phyloP scores from a whole-genome alignment of 345 rosid species.

The sweet orange (Citrus sinensis) region DVS_A1.0 CM039165.1:36758501-36759000 shows the following conservation, averaged over 20 bases:
- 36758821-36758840: not conserved
- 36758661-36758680: slow-evolving; percentile 19
- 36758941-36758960: slow-evolving; percentile 28
- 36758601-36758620: slow-evolving; percentile 9
- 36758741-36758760: slow-evolving; percentile 12
- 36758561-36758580: slow-evolving; percentile 34
- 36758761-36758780: slow-evolving; percentile 3
- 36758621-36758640: slow-evolving; percentile 5
- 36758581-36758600: slow-evolving; percentile 32
- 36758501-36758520: slow-evolving; percentile 17
- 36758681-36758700: not conserved
- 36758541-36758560: slow-evolving; percentile 55
- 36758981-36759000: slow-evolving; percentile 62
- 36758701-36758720: too few species aligned
- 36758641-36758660: slow-evolving; percentile 10
- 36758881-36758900: not conserved
- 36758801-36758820: not conserved
- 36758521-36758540: slow-evolving; percentile 43
- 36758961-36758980: slow-evolving; percentile 34
- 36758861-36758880: not conserved
- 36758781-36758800: not conserved
- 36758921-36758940: slow-evolving; percentile 37
- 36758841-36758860: slow-evolving; percentile 1
- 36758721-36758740: not conserved
- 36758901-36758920: not conserved